Percentiles rank a stretch among this genome's conserved stretches.
Conservation (phyloP, 148 eudicot genomes). For the Dysphania ambrosioides region DNA sequence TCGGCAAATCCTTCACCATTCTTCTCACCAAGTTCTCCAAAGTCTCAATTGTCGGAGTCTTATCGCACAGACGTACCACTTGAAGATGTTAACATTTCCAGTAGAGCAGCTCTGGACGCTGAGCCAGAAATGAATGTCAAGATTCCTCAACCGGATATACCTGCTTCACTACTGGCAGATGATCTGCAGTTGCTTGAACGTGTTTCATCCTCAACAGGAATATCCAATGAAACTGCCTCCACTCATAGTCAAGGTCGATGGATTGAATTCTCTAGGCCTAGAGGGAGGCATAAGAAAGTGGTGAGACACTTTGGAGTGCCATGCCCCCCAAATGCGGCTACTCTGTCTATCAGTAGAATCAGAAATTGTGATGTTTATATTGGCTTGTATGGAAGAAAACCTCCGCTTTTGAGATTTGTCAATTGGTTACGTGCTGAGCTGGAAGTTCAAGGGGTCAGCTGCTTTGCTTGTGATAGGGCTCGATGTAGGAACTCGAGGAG, state of each 20-base stretch:
- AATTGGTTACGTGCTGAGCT: constrained; percentile 95
- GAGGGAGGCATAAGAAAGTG: constrained; percentile 51
- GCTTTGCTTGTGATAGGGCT: constrained; percentile 86
- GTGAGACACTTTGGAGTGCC: constrained; percentile 45
- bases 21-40: constrained; percentile 72
- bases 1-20: constrained; percentile 96
- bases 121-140: constrained; percentile 36
- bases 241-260: constrained; percentile 40
- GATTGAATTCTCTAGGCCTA: constrained; percentile 45
- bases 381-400: constrained; percentile 83
- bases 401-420: constrained; percentile 65
- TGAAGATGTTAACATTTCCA: constrained; percentile 24
- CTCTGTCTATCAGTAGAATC: constrained; percentile 53
- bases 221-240: constrained; percentile 46
- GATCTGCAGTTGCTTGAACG: constrained; percentile 51
- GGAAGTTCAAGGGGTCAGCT: constrained; percentile 89
- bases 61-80: constrained; percentile 33
- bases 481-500: constrained; percentile 61
- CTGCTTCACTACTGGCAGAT: constrained; percentile 42
- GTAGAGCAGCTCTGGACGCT: constrained; percentile 19
- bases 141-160: constrained; percentile 34
- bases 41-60: constrained; percentile 47
- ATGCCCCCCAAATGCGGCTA: constrained; percentile 47
- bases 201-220: constrained; percentile 55
- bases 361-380: constrained; percentile 88